Evolutionary conservation across 148 eudicot species (phyloP), one percentile per base, ranked within the genome.

Genomic region (Polygonum aviculare): DNA sequence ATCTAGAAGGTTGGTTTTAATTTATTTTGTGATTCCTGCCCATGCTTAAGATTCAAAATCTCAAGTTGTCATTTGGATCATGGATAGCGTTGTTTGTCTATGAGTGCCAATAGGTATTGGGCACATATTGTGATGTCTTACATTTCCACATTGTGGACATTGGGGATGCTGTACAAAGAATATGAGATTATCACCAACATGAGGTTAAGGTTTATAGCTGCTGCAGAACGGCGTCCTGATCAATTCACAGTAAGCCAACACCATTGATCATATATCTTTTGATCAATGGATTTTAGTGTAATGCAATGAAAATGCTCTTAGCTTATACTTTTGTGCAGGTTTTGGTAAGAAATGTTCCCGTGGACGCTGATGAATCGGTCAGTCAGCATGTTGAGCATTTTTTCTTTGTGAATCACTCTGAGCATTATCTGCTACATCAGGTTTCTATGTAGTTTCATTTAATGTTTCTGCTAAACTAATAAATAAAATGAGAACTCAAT

Each of bases 311-410:
- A 8, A 44, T 26, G 47, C 22, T 9, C 6, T 40, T 26, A 55
- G 21, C 12, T 52, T 55, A 21, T 73, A 55, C 54, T 22, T 78
- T 78, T 16, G 72, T 83, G 81, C 90, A 94, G 98, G 97, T 94
- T 52, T 97, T 94, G 80, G 91, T 92, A 74, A 86, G 90, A 85
- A 94, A 94, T 80, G 94, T 94, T 74, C 98, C 98, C 75, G 85
- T 94, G 59, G 98, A 94, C 75, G 83, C 93, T 44, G 88, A 94
- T 81, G 97, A 94, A 88, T 89, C 97, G 78, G 96, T 94, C 71
- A 90, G 98, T 76, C 90, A 90, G 82, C 94, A 90, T 44, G 97
- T 94, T 54, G 97, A 92, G 77, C 98, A 94, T 81, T 94, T 94
- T 87, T 94, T 89, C 75, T 88, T 90, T 74, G 97, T 94, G 57